A percentile compares a stretch with the other conserved stretches of the same genome.
Conservation (phyloP, 352 stramenopile genomes). For the Phytophthora fragariaefolia region DNA sequence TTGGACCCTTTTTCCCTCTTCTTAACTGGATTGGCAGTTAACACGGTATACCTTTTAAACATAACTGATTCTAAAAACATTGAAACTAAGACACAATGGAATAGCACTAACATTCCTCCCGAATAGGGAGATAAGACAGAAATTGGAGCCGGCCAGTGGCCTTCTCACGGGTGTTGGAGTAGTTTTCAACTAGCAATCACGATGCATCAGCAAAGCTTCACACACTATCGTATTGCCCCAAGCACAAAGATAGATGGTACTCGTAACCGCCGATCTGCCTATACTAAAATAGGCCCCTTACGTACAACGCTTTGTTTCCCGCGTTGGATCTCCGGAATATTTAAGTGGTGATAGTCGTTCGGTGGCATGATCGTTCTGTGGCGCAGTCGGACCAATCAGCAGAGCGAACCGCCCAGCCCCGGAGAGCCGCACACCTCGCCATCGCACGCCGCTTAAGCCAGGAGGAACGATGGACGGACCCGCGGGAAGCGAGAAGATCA, state of each 20-base stretch:
- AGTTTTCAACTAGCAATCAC: constrained; percentile 97
- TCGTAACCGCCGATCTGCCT: background rate
- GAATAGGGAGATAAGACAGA: constrained; percentile 85
- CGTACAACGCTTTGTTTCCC: constrained; percentile 28
- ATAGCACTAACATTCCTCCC: constrained; percentile 60
- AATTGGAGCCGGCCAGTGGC: constrained; percentile 93
- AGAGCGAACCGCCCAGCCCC: background rate
- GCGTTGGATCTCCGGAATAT: background rate
- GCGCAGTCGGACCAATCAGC: constrained; percentile 24
- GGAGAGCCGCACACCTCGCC: constrained; percentile 32
- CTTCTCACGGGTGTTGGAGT: constrained; percentile 92
- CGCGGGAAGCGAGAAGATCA: constrained; percentile 79
- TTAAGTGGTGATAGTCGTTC: background rate
- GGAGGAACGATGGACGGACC: constrained; percentile 63
- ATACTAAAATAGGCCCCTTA: constrained; percentile 26
- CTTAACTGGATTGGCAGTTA: no score
- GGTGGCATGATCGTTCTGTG: constrained; percentile 8
- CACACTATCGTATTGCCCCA: constrained; percentile 94
- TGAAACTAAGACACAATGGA: no score
- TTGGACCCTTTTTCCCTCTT: no score
- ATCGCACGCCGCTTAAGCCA: constrained; percentile 24
- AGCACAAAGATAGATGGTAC: constrained; percentile 83
- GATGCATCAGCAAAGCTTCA: constrained; percentile 94
- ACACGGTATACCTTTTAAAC: no score
- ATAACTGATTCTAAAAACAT: no score